Evolutionary conservation across 2,329 filamentous ascomycete species (phyloP), one percentile per base, ranked within the genome.

Genomic region (Penicillium sp.): DNA sequence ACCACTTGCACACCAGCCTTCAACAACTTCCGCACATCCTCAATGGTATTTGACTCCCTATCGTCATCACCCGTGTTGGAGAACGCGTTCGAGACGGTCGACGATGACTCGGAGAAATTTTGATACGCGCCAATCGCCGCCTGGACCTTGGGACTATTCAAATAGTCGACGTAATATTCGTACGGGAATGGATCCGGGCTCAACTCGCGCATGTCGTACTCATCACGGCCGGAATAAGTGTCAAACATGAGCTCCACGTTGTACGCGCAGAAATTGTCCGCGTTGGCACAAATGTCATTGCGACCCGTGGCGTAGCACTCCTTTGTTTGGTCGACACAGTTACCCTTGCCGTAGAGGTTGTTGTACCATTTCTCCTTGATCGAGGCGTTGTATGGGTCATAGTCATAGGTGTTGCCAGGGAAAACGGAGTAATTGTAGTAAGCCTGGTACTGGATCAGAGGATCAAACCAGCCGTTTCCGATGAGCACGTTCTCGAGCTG

Each of bases 341-440:
- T 83, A 29, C 81, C 81, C 2, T 70, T 58, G 1, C 80, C 81
- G 59, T 82, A 84, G 29, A 83, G 60, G 54, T 76, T 77, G 66
- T 83, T 81, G 69, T 79, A 80, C 64, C 81, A 73, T 59, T 75
- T 66, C 0, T 68, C 67, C 47, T 77, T 70, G 28, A 75, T 64
- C 3, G 74, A 71, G 8, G 66, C 71, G 60, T 78, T 79, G 44
- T 66, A 57, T 9, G 55, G 55, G 9, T 54, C 50, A 25, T 45
- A 65, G 39, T 66, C 64, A 38, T 69, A 69, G 6, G 66, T 64
- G 47, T 69, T 69, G 13, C 66, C 66, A 1, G 66, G 66, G 37
- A 24, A 65, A 1, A 68, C 55, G 13, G 64, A 65, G 54, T 64
- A 70, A 48, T 69, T 69, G 53, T 69, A 69, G 55, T 66, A 69